Percentiles rank a stretch among this genome's conserved stretches.
These are phyloP conservation scores for Pochonia chlamydosporia DNA, from an alignment of 2,329 filamentous ascomycete species.

Conservation along the genomic window DNA sequence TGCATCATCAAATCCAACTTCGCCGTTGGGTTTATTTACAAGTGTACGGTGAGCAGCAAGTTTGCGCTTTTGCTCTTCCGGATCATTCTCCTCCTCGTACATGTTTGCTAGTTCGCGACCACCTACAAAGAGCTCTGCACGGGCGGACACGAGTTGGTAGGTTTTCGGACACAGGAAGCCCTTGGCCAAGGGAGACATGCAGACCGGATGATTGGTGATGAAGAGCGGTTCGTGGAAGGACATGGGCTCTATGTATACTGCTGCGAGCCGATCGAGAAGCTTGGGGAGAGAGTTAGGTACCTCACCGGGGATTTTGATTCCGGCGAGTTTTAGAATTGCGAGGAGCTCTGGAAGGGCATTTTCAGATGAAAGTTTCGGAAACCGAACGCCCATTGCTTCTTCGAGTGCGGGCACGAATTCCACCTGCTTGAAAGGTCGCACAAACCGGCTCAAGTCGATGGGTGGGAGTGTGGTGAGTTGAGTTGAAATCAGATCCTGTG, in stretches of 20 bases:
- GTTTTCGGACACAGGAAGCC: conserved; percentile 66
- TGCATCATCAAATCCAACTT: conserved; percentile 21
- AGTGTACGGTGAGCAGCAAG: conserved; percentile 53
- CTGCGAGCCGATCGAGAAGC: conserved; percentile 76
- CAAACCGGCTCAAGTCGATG: conserved; percentile 42
- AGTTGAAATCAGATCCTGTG: conserved; percentile 38
- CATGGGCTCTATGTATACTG: conserved; percentile 69
- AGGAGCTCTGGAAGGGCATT: conserved; percentile 55
- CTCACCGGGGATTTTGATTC: conserved; percentile 59
- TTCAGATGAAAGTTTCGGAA: conserved; percentile 56
- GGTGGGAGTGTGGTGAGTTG: conserved; percentile 40
- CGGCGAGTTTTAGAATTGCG: conserved; percentile 47
- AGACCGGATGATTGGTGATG: conserved; percentile 83
- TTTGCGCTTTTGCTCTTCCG: conserved; percentile 78
- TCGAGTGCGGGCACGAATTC: conserved; percentile 82
- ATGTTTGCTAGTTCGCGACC: conserved; percentile 87
- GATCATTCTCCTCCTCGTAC: conserved; percentile 97
- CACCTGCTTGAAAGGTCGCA: conserved; percentile 57
- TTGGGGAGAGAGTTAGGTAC: conserved; percentile 54
- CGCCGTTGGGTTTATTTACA: conserved; percentile 28
- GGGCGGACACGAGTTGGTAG: conserved; percentile 68
- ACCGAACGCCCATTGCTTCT: conserved; percentile 52
- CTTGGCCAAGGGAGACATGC: conserved; percentile 87
- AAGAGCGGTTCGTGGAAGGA: conserved; percentile 68
- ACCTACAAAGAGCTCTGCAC: conserved; percentile 78